These are phyloP conservation scores for Cladophialophora exuberans DNA, from an alignment of 2,329 filamentous ascomycete genomes.

Conservation along the genomic window DNA sequence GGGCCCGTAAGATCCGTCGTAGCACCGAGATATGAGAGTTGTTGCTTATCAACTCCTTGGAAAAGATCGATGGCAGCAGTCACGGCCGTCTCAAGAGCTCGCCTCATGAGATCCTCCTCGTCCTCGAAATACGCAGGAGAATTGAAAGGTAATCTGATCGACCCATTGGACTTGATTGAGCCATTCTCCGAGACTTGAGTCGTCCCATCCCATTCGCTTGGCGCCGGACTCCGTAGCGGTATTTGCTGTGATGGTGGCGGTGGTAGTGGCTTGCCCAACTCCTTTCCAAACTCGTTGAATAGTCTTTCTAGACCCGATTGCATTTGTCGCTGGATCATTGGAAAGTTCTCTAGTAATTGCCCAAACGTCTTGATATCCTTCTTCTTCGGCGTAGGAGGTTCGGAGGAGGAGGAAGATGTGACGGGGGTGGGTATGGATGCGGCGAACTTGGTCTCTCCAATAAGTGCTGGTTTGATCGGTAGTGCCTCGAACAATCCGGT, in stretches of 20 bases:
- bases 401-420: constrained; percentile 34
- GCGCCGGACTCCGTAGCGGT: constrained; percentile 36
- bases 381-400: constrained; percentile 63
- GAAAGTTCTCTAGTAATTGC: constrained; percentile 87
- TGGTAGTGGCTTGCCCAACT: constrained; percentile 82
- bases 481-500: constrained; percentile 80
- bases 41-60: constrained; percentile 92
- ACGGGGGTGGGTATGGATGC: constrained; percentile 20
- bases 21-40: constrained; percentile 85
- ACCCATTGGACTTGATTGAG: constrained; percentile 41
- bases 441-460: constrained; percentile 32
- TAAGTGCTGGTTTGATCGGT: constrained; percentile 38
- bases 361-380: constrained; percentile 91
- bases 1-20: constrained; percentile 93
- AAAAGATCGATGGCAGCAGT: constrained; percentile 94
- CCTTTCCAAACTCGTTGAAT: constrained; percentile 84
- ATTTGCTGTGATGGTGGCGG: constrained; percentile 58
- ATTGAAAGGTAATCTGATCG: constrained; percentile 52
- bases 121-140: constrained; percentile 79
- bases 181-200: constrained; percentile 35
- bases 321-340: constrained; percentile 96
- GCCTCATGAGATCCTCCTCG: constrained; percentile 87
- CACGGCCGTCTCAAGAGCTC: constrained; percentile 86
- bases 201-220: constrained; percentile 27
- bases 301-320: constrained; percentile 85